Percentiles rank a stretch among this genome's conserved stretches.
phyloP scores from a whole-genome alignment of 768 basidiomycete species.

The Amanita rubescens region DNA sequence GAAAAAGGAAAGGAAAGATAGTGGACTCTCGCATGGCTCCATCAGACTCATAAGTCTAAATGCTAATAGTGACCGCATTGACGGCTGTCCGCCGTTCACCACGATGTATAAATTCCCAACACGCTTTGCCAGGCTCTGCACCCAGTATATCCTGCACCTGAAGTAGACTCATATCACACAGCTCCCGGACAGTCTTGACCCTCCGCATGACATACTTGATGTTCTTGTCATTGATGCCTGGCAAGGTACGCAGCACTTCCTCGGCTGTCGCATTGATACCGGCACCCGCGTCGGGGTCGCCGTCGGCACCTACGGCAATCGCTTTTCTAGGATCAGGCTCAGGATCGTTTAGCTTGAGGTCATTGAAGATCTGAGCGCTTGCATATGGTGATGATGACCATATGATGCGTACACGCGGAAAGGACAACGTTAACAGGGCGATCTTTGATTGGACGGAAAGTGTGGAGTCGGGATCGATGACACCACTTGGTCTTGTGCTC shows the following conservation, averaged over 20 bases:
- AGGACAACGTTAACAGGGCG: conserved; percentile 80
- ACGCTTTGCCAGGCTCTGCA: conserved; percentile 69
- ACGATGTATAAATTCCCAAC: conserved; percentile 76
- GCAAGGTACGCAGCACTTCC: conserved; percentile 75
- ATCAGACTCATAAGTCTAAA: neutral
- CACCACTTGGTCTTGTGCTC: conserved; percentile 30
- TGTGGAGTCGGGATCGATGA: conserved; percentile 23
- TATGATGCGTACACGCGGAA: conserved; percentile 88
- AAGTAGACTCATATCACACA: conserved; percentile 55
- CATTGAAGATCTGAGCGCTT: conserved; percentile 86
- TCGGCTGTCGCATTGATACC: conserved; percentile 72
- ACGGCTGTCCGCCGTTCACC: conserved; percentile 34
- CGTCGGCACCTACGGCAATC: conserved; percentile 74
- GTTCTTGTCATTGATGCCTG: conserved; percentile 82
- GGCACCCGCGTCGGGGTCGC: conserved; percentile 56
- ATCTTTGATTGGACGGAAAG: conserved; percentile 85
- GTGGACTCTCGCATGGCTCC: no score
- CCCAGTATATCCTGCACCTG: conserved; percentile 73
- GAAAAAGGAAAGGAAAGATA: no score
- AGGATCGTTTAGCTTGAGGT: conserved; percentile 71
- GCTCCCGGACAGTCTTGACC: conserved; percentile 67
- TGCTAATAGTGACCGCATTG: neutral
- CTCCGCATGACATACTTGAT: conserved; percentile 77
- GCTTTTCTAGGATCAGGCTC: conserved; percentile 81
- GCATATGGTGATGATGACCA: conserved; percentile 97